phyloP scores from a whole-genome alignment of 345 rosid species.

The Arabis alpina region DNA sequence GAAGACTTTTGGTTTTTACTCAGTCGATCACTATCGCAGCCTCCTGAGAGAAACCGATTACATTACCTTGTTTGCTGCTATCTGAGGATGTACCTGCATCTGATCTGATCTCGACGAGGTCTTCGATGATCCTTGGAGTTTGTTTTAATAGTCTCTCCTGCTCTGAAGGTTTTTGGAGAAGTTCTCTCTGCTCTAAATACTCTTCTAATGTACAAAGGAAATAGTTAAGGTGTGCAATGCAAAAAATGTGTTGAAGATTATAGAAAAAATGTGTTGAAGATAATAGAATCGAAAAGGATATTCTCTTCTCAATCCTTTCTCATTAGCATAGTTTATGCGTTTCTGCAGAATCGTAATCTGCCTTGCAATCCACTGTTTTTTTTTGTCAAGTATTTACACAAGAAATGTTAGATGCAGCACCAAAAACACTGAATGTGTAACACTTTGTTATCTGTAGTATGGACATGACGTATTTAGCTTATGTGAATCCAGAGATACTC shows the following conservation, averaged over 20 bases:
- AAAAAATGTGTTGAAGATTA: too few species aligned
- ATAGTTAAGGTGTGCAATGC: slow-evolving; percentile 40
- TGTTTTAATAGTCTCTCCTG: slow-evolving; percentile 38
- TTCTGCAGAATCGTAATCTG: slow-evolving; percentile 39
- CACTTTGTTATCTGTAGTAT: too few species aligned
- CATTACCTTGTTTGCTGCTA: slow-evolving; percentile 16
- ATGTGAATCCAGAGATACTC: slow-evolving; percentile 28
- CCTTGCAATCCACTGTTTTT: slow-evolving; percentile 40
- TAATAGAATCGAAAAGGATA: slow-evolving; percentile 35
- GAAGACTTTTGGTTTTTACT: not conserved
- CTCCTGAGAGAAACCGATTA: slow-evolving; percentile 15
- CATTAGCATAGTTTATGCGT: slow-evolving; percentile 39
- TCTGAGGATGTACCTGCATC: slow-evolving; percentile 15
- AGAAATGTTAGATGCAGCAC: slow-evolving; percentile 25
- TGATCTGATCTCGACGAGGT: slow-evolving; percentile 28
- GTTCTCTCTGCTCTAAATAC: slow-evolving; percentile 39
- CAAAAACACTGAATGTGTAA: not conserved
- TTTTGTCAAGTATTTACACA: slow-evolving; percentile 19
- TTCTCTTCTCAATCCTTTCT: slow-evolving; percentile 45
- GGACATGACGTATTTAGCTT: not conserved
- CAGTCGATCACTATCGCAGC: slow-evolving; percentile 26
- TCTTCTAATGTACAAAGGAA: slow-evolving; percentile 30
- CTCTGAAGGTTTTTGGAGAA: slow-evolving; percentile 39
- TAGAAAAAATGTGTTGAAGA: slow-evolving; percentile 5
- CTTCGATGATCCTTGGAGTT: slow-evolving; percentile 38